Evolutionary conservation across 176 grass and related monocot genomes (phyloP), one percentile per base, ranked within the genome.

Genomic region (Bothriochloa decipiens): DNA sequence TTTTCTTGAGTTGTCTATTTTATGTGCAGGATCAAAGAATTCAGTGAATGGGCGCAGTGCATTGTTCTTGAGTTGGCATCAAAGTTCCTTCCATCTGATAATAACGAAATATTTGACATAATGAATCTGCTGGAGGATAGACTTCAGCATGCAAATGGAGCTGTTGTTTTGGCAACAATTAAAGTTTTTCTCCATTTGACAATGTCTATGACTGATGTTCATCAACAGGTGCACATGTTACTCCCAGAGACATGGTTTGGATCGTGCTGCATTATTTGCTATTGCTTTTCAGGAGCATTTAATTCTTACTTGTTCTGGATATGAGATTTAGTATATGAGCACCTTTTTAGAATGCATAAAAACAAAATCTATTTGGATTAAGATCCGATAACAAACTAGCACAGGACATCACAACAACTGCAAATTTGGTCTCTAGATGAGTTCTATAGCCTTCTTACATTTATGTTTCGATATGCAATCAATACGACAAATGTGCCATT

Each of bases 121-220:
- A 99, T 99, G 96, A 99, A 99, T 86, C 86, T 99, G 73, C 88
- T 99, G 35, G 96, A 99, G 89, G 96, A 99, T 84, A 92, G 96
- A 81, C 96, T 99, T 90, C 96, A 96, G 61, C 97, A 99, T 92
- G 97, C 97, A 81, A 99, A 99, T 92, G 97, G 97, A 87, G 97
- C 97, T 89, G 97, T 99, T 89, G 97, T 99, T 87, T 89, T 99
- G 79, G 93, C 93, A 62, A 99, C 97, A 65, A 99, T 99, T 72
- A 99, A 99, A 84, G 90, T 99, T 77, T 99, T 99, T 89, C 88
- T 96, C 74, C 97, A 99, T 85, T 78, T 99, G 79, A 99, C 97
- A 49, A 99, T 99, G 97, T 99, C 97, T 52, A 99, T 99, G 97
- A 99, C 90, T 82, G 97, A 96, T 92, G 97, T 99, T 80, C 97